Evolutionary conservation across 352 stramenopile genomes (phyloP), one percentile per base, ranked within the genome.

Genomic region (Paralagenidium karlingii): DNA sequence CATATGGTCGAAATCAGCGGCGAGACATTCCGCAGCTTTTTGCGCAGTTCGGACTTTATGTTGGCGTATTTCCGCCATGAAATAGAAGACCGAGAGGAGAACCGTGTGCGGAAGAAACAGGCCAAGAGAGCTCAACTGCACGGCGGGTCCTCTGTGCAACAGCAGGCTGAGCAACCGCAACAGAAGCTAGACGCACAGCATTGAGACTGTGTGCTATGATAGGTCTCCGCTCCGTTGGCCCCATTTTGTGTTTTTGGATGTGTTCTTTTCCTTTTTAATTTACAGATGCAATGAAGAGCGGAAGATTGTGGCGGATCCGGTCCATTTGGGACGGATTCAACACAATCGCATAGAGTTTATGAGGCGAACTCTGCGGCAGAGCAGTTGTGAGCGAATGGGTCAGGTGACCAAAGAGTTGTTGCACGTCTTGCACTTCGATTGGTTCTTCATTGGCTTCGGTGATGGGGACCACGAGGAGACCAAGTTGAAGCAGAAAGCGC

Each of bases 21-120:
- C 5, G 71, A 89, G 45, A 78, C 68, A 3, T 89, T 89, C 44
- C 75, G 75, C 22, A 89, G 75, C 45, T 89, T 89, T 32, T 53
- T 89, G 21, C 68, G 73, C 33, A 89, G 75, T 47, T 81, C 84
- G 48, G 68, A 85, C 52, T 89, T 89, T 42, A 65, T 86, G 43
- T 63, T 68, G 7, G 76, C 75, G 19, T 89, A 82, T 43, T 89
- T 85, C 34, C 60, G 64, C 12, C 57, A 84, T 21, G 64, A 86
- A 31, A 68, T 86, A 24, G 79, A 82, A 51, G 48, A 48, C 4
- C 68, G 75, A 3, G 73, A 87, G 41, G 50, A 83, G 34, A 43
- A 64, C 33, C 63, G 49, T 22, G 34, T 34, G 36, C 49, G 43
- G 40, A 40, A 45, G 53, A 58, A 27, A 36, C 42, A 44, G 58